These are phyloP conservation scores for Tulasnella sp. DNA, from an alignment of 768 basidiomycete genomes.

Conservation along the genomic window DNA sequence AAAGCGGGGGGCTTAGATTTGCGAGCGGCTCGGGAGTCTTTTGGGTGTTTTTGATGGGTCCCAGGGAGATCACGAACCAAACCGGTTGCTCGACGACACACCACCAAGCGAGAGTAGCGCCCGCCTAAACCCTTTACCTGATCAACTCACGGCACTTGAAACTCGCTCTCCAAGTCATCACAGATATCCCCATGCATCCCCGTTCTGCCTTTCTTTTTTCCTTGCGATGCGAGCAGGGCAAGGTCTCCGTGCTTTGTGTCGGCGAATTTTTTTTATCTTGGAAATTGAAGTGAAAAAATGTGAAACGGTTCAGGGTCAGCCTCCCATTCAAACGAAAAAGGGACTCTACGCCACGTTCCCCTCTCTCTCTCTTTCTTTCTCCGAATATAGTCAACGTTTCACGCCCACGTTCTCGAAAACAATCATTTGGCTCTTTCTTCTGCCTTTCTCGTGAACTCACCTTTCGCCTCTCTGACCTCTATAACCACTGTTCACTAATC, in stretches of 20 bases:
- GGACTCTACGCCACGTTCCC: slow-evolving; percentile 2
- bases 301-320: background rate
- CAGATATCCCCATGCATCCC: background rate
- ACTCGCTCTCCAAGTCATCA: background rate
- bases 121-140: background rate
- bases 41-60: slow-evolving; percentile 7
- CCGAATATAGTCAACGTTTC: background rate
- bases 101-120: slow-evolving; percentile 7
- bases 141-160: background rate
- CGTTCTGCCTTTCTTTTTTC: background rate
- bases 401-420: background rate
- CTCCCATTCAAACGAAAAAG: background rate
- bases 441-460: background rate
- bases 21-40: background rate
- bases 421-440: background rate
- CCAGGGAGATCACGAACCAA: slow-evolving; percentile 2
- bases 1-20: background rate
- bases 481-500: background rate
- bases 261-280: background rate
- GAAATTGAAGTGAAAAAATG: background rate
- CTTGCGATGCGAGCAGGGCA: no score
- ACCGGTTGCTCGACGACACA: slow-evolving; percentile 9
- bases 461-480: background rate
- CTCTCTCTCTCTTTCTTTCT: background rate
- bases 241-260: background rate